phyloP scores from a whole-genome alignment of 2,329 filamentous ascomycete species.

The Sporothrix brunneoviolacea region DNA sequence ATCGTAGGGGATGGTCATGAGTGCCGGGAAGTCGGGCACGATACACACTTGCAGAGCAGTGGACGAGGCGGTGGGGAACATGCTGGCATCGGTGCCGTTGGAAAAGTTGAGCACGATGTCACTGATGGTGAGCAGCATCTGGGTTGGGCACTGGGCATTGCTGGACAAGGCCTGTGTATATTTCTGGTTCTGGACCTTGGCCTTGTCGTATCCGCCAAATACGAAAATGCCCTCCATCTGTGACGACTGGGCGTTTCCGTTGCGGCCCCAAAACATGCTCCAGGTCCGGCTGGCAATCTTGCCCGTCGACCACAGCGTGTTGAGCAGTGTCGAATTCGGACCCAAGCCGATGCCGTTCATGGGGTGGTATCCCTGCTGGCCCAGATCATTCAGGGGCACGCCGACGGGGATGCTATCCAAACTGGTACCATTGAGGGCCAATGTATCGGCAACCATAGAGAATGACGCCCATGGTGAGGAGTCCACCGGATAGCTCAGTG shows the following conservation, averaged over 20 bases:
- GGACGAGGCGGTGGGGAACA: constrained; percentile 17
- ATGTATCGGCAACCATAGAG: too few relatives aligned
- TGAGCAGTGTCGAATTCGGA: constrained; percentile 26
- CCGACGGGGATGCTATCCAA: constrained; percentile 19
- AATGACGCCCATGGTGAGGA: too few relatives aligned
- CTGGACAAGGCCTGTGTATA: constrained; percentile 20
- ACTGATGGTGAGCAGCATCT: constrained; percentile 24
- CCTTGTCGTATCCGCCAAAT: constrained; percentile 26
- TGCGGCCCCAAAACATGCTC: constrained; percentile 24
- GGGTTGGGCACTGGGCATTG: constrained; percentile 21
- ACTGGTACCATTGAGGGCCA: constrained; percentile 15
- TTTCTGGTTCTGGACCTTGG: constrained; percentile 19
- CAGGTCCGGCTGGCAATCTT: constrained; percentile 20
- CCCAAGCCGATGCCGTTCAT: constrained; percentile 24
- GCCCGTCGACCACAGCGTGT: constrained; percentile 20
- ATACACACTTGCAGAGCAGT: constrained; percentile 19
- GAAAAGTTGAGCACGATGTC: constrained; percentile 28
- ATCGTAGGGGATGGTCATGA: constrained; percentile 20
- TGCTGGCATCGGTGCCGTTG: constrained; percentile 27
- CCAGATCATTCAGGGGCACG: constrained; percentile 20
- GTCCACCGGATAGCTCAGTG: too few relatives aligned
- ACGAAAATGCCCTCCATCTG: constrained; percentile 22
- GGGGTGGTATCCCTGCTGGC: constrained; percentile 20
- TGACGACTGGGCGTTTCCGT: neutral
- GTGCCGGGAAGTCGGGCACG: constrained; percentile 16